A percentile compares a stretch with the other conserved stretches of the same genome.
Evolutionary conservation across 441 rosid species (phyloP).

Genomic region (Pelargonium cotyledonis): DNA sequence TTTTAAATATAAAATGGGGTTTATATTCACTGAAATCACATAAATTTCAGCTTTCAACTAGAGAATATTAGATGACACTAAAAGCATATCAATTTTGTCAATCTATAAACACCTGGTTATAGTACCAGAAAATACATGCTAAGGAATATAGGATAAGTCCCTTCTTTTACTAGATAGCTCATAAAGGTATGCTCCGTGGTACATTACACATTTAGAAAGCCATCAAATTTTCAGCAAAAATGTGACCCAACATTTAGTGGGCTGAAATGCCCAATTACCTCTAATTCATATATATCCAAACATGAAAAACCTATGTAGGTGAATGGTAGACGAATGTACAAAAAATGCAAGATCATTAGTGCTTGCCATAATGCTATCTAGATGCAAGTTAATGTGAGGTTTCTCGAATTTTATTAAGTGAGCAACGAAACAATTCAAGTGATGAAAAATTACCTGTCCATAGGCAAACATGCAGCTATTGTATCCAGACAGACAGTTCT

Average conservation of each 20-base stretch:
- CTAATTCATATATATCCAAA: background rate
- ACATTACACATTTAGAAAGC: background rate
- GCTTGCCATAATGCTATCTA: background rate
- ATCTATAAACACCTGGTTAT: too few relatives aligned
- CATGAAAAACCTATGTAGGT: background rate
- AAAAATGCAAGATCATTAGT: background rate
- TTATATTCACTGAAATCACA: constrained; percentile 12
- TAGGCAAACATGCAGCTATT: constrained; percentile 98
- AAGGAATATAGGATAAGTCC: background rate
- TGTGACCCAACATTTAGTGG: background rate
- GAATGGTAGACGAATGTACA: background rate
- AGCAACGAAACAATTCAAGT: background rate
- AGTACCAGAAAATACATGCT: background rate
- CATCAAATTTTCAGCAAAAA: constrained; percentile 3
- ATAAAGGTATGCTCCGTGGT: background rate
- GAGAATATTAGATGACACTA: background rate
- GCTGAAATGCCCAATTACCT: background rate
- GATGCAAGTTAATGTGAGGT: background rate
- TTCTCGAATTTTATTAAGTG: background rate
- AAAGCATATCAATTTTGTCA: background rate
- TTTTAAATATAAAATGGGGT: background rate
- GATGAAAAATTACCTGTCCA: constrained; percentile 63
- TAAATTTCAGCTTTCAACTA: background rate
- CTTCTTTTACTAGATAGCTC: background rate
- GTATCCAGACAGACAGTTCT: constrained; percentile 96